These are phyloP conservation scores for Sugiyamaella pinicola DNA, from an alignment of 1,139 yeast species.

Conservation along the genomic window DNA sequence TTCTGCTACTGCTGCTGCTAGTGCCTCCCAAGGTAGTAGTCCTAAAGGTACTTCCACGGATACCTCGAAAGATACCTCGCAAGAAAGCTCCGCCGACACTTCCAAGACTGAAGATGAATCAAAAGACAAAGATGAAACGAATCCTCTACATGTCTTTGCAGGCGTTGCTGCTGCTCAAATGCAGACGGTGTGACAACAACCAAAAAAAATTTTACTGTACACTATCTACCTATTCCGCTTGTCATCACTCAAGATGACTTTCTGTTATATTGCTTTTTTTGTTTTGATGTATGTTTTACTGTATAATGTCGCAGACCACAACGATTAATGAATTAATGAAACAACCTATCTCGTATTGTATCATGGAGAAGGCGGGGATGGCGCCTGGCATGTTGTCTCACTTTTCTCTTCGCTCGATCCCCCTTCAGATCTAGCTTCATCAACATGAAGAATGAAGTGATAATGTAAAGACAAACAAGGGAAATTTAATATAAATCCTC, in stretches of 20 bases:
- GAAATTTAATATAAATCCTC: no score
- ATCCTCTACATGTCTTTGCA: conserved; percentile 30
- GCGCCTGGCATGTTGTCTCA: background rate
- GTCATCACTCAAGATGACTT: background rate
- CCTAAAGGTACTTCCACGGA: background rate
- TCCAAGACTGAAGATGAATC: conserved; percentile 1
- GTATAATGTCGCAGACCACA: conserved; percentile 13
- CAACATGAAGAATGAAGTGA: no score
- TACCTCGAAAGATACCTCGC: background rate
- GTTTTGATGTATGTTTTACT: conserved; percentile 10
- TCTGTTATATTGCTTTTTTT: conserved; percentile 8
- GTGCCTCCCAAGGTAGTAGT: background rate
- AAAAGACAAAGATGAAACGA: conserved; percentile 12
- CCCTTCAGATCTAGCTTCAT: no score
- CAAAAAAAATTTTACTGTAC: conserved; percentile 3
- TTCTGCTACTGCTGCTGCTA: background rate
- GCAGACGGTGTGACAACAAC: conserved; percentile 10
- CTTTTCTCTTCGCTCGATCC: no score
- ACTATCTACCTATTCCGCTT: background rate
- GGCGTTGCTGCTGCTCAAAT: conserved; percentile 27
- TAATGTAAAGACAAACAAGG: no score
- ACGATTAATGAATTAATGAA: conserved; percentile 9
- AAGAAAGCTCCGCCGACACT: background rate
- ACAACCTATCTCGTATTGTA: no score
- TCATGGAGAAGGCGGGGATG: background rate